Base-by-base conservation (phyloP, 169 alveolate genomes). In the Eimeria brunetti region DNA sequence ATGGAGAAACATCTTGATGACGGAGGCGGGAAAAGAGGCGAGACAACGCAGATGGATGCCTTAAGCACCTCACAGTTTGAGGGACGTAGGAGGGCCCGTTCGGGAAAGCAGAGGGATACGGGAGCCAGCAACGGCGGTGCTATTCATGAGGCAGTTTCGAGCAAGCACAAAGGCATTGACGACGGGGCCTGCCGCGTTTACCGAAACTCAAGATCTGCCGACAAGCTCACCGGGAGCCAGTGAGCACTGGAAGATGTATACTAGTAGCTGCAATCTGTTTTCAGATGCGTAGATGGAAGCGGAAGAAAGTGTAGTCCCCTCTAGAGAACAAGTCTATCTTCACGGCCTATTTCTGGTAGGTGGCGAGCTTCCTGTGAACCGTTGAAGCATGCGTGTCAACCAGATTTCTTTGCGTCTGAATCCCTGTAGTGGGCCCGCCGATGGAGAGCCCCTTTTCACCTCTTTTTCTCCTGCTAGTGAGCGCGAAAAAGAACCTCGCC, bases 201-300 rank as follows among this genome's bases (percentile, higher is more conserved):
- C 76, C 7, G 76, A 76, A 36, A 33, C 56, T 33, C 90, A 33
- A 58, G 73, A 53, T 27, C 90, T 30, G 67, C 14, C 22, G 49
- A 53, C 30, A 53, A 5, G 76, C 46, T 53, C 38, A 22, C 90
- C n/a, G 53, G 90, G 2, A 24, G 41, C 71, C 69, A 24, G 90
- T 83, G 46, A 83, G 90, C 46, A 73, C 6, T 73, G 56, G 83
- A 51, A 73, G 51, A 33, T 36, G 9, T 69, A 36, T n/a, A 69
- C 6, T 69, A 14, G 27, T 33, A 36, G 16, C 33, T 5, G 14
- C 30, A 38, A 69, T 11, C 16, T 27, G 80, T 16, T 38, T 38
- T 73, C 22, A 20, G 38, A 73, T 24, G 33, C 12, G 46, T 14
- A 69, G 16, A 36, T 14, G 80, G 22, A 38, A 4, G 56, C 20